Evolutionary conservation across 2,329 filamentous ascomycete genomes (phyloP), one percentile per base, ranked within the genome.

Genomic region (Penicillium occitanis): DNA sequence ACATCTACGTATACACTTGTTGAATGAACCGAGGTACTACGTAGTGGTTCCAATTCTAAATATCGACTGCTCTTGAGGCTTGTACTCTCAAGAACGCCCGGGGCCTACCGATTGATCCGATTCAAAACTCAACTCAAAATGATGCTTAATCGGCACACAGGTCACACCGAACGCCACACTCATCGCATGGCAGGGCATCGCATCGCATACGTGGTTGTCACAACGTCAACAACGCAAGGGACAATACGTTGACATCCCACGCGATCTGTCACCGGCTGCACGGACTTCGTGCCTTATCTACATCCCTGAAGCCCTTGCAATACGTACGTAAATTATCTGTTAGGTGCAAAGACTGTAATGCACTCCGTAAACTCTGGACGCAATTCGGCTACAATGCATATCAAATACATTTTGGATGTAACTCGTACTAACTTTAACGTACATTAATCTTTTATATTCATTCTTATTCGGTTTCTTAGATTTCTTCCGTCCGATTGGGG

Each of bases 341-440:
- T 25, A n/a, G 2, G 2, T 25, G 25, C 2, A 19, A 11, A 48
- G n/a, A 11, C 46, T 28, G 25, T 4, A 30, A 17, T 14, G 48
- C 11, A 30, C 30, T 37, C 30, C n/a, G 51, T 35, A 28, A 30
- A 51, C 48, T 28, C 14, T 4, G 22, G n/a, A 57, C 3, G n/a
- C 30, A 10, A 37, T 40, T 40, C 33, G 33, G 19, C 33, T 37
- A 37, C 19, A 22, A 35, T 22, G n/a, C 19, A n/a, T 57, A 5
- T 33, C 7, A 37, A 57, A 25, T 37, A 37, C n/a, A 57, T 57
- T 22, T 19, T 14, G 33, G 5, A 14, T 35, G 11, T 40, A 57
- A 37, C 53, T 25, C n/a, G 11, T 57, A 57, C 19, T 57, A 40
- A 63, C 14, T 60, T 60, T n/a, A 60, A 60, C 35, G 30, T 62